Base-by-base conservation (phyloP, 169 alveolate species). In the Eimeria maxima region DNA sequence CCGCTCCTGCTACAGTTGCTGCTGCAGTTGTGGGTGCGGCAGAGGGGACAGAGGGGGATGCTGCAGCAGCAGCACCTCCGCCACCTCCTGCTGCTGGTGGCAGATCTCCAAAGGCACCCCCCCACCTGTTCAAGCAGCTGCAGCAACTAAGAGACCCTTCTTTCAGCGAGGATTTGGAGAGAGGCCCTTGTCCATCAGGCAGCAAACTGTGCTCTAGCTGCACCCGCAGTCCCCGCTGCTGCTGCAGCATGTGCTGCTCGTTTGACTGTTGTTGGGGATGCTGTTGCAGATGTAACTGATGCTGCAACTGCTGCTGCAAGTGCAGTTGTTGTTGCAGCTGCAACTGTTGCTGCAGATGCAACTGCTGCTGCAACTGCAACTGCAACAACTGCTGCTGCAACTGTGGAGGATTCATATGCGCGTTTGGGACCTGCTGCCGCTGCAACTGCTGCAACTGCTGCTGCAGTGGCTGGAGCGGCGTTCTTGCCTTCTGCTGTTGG, bases 101-200 rank as follows among this genome's bases (percentile, higher is more conserved):
- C n/a, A 24, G 91, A 24, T 20, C 45, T 27, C 91, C 29, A 55
- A 14, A 27, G 47, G n/a, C n/a, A 74, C 91, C 91, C 53, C 27
- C 60, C 91, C 91, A 83, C 29, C 27, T 83, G 91, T 83, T 83
- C 8, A 67, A 42, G 91, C 91, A 50, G 91, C 91, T 29, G 50
- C 38, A 83, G 91, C 91, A 83, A 45, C 45, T 29, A 16, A 53
- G 53, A 13, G 74, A 33, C n/a, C 27, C 91, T 24, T 83, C 67
- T 4, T 47, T 53, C 73, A 83, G 53, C 22, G 74, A 53, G 4
- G 29, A 47, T 22, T 27, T 29, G 29, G 38, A 83, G 47, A 53
- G 91, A 60, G 69, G 5, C n/a, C 57, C 27, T 5, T 47, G 91
- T 53, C 29, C 91, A 1, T 50, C 57, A 27, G 42, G 57, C 69